These are phyloP conservation scores for Ganoderma leucocontextum DNA, from an alignment of 1,284 basidiomycete genomes.

Conservation along the genomic window DNA sequence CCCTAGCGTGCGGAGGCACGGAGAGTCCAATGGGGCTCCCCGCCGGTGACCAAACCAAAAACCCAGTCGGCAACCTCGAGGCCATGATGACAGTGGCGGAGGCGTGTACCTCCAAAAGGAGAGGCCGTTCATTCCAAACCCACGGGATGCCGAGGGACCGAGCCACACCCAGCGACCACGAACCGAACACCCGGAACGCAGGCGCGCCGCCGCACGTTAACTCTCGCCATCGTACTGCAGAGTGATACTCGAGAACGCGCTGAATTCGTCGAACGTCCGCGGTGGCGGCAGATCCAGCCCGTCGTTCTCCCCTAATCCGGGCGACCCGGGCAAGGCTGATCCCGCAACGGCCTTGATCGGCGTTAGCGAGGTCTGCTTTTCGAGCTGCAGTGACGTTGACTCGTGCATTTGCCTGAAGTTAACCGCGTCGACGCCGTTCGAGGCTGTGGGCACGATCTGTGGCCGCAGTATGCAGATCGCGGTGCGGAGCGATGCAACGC, in stretches of 20 bases:
- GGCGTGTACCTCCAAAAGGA: not conserved
- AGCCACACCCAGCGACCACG: constrained; percentile 4
- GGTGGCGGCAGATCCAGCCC: constrained; percentile 51
- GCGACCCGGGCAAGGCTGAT: constrained; percentile 48
- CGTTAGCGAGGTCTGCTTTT: constrained; percentile 53
- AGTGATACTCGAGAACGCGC: constrained; percentile 88
- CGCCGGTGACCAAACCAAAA: constrained; percentile 23
- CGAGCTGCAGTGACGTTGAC: constrained; percentile 89
- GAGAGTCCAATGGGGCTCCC: constrained; percentile 19
- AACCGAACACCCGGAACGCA: constrained; percentile 15
- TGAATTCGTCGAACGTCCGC: constrained; percentile 69
- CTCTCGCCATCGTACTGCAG: constrained; percentile 83
- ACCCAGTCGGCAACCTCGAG: constrained; percentile 2
- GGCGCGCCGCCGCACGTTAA: constrained; percentile 25
- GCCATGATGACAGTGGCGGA: constrained; percentile 18
- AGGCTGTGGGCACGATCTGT: constrained; percentile 85
- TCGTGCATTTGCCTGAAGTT: constrained; percentile 94
- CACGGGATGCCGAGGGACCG: constrained; percentile 6
- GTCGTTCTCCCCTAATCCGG: constrained; percentile 57
- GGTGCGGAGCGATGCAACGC: constrained; percentile 12
- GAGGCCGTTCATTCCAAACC: constrained; percentile 7
- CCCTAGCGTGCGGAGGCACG: constrained; percentile 6
- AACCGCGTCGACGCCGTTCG: constrained; percentile 86
- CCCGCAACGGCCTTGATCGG: constrained; percentile 48
- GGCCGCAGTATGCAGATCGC: constrained; percentile 13